Percentiles rank a stretch among this genome's conserved stretches.
Evolutionary conservation across 352 stramenopile genomes (phyloP).

Genomic region (Blastocystis sp.): DNA sequence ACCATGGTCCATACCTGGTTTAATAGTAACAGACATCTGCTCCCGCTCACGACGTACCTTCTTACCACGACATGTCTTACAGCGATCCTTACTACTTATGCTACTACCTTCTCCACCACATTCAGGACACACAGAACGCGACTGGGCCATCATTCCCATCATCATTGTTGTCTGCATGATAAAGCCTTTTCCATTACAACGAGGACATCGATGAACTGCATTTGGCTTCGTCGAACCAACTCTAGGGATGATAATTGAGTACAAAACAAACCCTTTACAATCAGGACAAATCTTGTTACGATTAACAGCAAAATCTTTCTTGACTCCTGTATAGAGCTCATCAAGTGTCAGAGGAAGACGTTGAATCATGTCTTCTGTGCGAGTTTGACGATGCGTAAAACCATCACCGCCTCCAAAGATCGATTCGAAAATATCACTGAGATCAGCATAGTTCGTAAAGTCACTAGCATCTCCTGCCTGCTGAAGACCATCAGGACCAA

Average conservation of each 20-base stretch:
- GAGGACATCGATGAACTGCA: slow-evolving; percentile 47
- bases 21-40: slow-evolving; percentile 38
- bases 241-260: not conserved
- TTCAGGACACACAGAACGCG: slow-evolving; percentile 45
- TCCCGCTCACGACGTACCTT: slow-evolving; percentile 51
- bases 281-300: slow-evolving; percentile 53
- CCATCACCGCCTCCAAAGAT: slow-evolving; percentile 50
- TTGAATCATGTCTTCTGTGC: slow-evolving; percentile 62
- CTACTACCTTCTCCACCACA: slow-evolving; percentile 54
- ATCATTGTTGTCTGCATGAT: slow-evolving; percentile 51
- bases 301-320: slow-evolving; percentile 45
- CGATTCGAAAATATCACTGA: slow-evolving; percentile 57
- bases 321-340: slow-evolving; percentile 43
- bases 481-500: slow-evolving; percentile 64
- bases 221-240: slow-evolving; percentile 51
- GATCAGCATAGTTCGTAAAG: slow-evolving; percentile 44
- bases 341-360: slow-evolving; percentile 45
- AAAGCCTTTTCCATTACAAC: slow-evolving; percentile 54
- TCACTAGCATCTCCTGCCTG: slow-evolving; percentile 25
- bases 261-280: slow-evolving; percentile 16
- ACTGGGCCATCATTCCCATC: slow-evolving; percentile 61
- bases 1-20: slow-evolving; percentile 38
- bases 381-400: slow-evolving; percentile 22
- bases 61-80: slow-evolving; percentile 44
- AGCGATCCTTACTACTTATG: slow-evolving; percentile 41